Evolutionary conservation across 1,284 basidiomycete species (phyloP), one percentile per base, ranked within the genome.

Genomic region (Coniophora puteana): DNA sequence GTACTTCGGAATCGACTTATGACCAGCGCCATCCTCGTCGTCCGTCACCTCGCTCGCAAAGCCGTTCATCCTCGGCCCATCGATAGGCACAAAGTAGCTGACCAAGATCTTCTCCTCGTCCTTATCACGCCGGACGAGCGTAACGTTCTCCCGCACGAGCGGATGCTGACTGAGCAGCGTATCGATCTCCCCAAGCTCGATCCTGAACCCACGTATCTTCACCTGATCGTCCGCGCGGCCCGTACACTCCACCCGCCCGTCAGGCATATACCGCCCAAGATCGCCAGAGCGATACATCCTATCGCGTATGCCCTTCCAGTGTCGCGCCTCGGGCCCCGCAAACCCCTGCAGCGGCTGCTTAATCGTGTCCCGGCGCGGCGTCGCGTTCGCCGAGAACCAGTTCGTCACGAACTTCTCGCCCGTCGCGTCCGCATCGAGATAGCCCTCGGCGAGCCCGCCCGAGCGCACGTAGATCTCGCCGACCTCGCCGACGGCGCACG

Each of bases 21-120:
- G 71, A 40, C 68, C 73, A 55, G 67, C 76, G 8, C 70, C 74
- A 27, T 80, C 82, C 33, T 80, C 83, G 3, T 66, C 78, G 10
- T 80, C 83, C 3, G 70, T 71, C 3, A 79, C 69, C 38, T 89
- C 88, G 53, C 84, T 91, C 36, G 85, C 82, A 54, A 85, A 82
- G 13, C 74, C 89, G 37, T 82, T 80, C 48, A 97, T 67, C 33
- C 71, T 72, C 10, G 81, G 72, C 1, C 83, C 83, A 27, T 83
- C 76, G 29, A 92, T 69, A 13, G 95, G 96, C n/a, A 99, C 96
- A 58, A 99, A 94, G 67, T 99, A 99, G 57, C 89, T 92, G 43
- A 99, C 90, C 11, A 99, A 80, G 24, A 98, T 94, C 74, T 99
- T 99, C 69, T 99, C 96, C 66, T 99, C 96, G 66, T 99, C 93